Percentiles rank a stretch among this genome's conserved stretches.
These are phyloP conservation scores for Xylariomycetidae sp. DNA, from an alignment of 2,329 filamentous ascomycete species.

Conservation along the genomic window DNA sequence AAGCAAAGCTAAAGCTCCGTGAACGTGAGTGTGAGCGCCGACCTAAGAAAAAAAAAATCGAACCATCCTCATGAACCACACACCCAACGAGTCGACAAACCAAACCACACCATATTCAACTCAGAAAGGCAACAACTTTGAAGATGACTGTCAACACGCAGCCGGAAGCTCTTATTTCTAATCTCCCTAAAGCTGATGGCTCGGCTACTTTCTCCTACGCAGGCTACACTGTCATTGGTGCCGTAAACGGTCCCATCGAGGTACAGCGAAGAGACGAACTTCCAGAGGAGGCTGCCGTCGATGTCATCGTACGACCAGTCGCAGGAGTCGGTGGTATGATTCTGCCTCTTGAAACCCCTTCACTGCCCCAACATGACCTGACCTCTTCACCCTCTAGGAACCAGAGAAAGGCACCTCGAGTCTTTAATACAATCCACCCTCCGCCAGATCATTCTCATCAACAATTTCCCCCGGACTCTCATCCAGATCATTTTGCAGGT, in stretches of 20 bases:
- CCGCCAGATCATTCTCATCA: constrained; percentile 68
- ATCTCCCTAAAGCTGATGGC: constrained; percentile 69
- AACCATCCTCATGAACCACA: constrained; percentile 5
- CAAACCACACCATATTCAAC: no score
- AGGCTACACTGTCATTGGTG: constrained; percentile 76
- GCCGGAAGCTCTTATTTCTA: constrained; percentile 50
- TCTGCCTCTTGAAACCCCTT: constrained; percentile 8
- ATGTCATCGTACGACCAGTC: constrained; percentile 84
- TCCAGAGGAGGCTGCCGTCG: constrained; percentile 83
- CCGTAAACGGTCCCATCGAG: constrained; percentile 91
- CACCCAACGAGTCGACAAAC: neutral
- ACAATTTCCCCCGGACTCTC: constrained; percentile 70
- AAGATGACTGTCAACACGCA: constrained; percentile 42
- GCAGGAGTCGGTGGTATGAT: constrained; percentile 72
- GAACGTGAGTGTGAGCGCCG: no score
- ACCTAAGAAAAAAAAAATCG: constrained; percentile 15
- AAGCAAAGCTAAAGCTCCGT: neutral
- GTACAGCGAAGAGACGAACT: constrained; percentile 84
- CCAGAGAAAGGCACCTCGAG: constrained; percentile 78
- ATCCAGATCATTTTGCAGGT: constrained; percentile 82
- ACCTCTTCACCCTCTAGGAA: constrained; percentile 40
- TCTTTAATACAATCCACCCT: constrained; percentile 67
- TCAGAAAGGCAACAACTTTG: no score
- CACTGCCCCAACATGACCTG: constrained; percentile 17
- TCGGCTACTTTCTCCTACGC: constrained; percentile 72